phyloP scores from a whole-genome alignment of 306 rosid genomes.

The Chamaecrista fasciculata region DNA sequence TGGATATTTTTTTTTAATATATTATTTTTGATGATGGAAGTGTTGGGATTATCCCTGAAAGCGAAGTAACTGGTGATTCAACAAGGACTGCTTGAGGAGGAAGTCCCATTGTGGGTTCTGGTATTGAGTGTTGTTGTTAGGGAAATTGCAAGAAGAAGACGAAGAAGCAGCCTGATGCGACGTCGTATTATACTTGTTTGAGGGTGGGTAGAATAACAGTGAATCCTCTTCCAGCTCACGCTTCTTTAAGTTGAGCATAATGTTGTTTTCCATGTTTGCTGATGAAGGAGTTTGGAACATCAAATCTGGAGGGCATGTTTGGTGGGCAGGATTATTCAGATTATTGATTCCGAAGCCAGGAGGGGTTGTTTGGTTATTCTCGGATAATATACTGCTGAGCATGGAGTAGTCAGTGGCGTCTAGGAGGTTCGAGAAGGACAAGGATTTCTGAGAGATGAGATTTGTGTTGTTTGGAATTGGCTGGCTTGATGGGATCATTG shows the following conservation, averaged over 20 bases:
- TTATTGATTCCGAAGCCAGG: slow-evolving; percentile 35
- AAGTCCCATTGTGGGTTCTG: slow-evolving; percentile 41
- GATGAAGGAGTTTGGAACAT: too few relatives aligned
- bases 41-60: slow-evolving; percentile 37
- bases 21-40: background rate
- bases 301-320: too few relatives aligned
- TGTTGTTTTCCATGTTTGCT: slow-evolving; percentile 29
- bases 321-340: too few relatives aligned
- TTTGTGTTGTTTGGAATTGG: too few relatives aligned
- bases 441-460: slow-evolving; percentile 49
- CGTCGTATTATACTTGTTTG: slow-evolving; percentile 51
- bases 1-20: background rate
- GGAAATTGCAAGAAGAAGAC: slow-evolving; percentile 49
- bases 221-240: slow-evolving; percentile 37
- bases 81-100: slow-evolving; percentile 38
- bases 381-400: slow-evolving; percentile 44
- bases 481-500: too few relatives aligned
- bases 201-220: slow-evolving; percentile 39
- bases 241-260: slow-evolving; percentile 35
- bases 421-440: slow-evolving; percentile 53
- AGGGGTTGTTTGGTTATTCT: slow-evolving; percentile 35
- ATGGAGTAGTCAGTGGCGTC: slow-evolving; percentile 63
- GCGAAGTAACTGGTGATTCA: slow-evolving; percentile 48
- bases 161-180: too few relatives aligned
- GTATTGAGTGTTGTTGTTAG: slow-evolving; percentile 28